Evolutionary conservation across 1,139 yeast species (phyloP).

Genomic region (Nakaseomyces kungkrabaensis): DNA sequence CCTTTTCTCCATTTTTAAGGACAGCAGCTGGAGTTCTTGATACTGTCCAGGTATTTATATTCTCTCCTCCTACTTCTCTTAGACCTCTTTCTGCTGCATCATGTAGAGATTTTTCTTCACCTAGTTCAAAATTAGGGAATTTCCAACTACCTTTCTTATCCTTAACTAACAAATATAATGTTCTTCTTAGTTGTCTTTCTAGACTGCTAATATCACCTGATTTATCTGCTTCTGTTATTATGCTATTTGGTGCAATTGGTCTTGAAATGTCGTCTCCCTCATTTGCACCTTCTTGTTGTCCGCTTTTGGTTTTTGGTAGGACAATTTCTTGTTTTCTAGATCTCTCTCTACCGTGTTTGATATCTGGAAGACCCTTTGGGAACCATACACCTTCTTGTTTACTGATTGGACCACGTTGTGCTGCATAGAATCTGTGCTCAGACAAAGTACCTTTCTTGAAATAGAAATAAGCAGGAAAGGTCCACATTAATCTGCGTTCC

Average conservation of each 20-base stretch:
- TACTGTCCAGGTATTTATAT: conserved; percentile 79
- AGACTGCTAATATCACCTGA: conserved; percentile 52
- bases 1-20: conserved; percentile 31
- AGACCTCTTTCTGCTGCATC: conserved; percentile 68
- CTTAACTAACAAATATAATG: conserved; percentile 62
- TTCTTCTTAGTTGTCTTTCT: conserved; percentile 70
- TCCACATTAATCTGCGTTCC: conserved; percentile 91
- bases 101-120: conserved; percentile 46
- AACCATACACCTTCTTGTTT: conserved; percentile 68
- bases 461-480: conserved; percentile 90
- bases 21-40: conserved; percentile 82
- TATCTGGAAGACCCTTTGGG: conserved; percentile 76
- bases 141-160: conserved; percentile 46
- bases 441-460: conserved; percentile 84
- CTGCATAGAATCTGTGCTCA: conserved; percentile 68
- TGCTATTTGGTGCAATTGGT: conserved; percentile 59
- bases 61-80: conserved; percentile 58
- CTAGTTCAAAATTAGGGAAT: conserved; percentile 58
- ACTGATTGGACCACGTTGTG: conserved; percentile 66
- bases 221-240: conserved; percentile 70
- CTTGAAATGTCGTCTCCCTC: conserved; percentile 48
- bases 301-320: conserved; percentile 42
- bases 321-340: conserved; percentile 65
- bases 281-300: conserved; percentile 28
- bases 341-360: conserved; percentile 83